These are phyloP conservation scores for Stagonosporopsis cucurbitacearum DNA, from an alignment of 2,329 filamentous ascomycete species.

Conservation along the genomic window DNA sequence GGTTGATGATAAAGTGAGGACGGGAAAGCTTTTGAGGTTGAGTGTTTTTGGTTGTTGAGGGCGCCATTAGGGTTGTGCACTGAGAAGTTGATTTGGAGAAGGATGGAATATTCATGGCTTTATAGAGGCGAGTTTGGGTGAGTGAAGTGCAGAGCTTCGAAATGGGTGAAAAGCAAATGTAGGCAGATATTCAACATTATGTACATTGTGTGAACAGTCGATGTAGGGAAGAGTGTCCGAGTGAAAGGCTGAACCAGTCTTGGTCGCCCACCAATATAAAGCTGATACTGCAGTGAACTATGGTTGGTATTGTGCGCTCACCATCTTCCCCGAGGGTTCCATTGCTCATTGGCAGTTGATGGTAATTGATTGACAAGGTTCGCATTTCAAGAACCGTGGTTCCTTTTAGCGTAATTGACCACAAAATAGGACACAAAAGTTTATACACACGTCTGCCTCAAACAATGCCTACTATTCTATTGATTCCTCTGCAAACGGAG, in stretches of 20 bases:
- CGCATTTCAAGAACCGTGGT: background rate
- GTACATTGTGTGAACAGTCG: background rate
- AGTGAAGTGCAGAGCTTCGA: background rate
- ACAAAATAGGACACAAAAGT: too few relatives aligned
- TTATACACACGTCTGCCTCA: too few relatives aligned
- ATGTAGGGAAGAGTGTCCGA: background rate
- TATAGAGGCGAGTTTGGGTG: background rate
- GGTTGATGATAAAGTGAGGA: background rate
- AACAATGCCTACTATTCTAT: background rate
- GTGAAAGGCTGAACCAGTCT: background rate
- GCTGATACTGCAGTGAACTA: too few relatives aligned
- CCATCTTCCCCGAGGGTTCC: too few relatives aligned
- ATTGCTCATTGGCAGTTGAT: background rate
- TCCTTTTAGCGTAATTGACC: too few relatives aligned
- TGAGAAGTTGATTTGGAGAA: background rate
- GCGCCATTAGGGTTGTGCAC: background rate
- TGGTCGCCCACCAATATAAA: background rate
- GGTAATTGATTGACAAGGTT: background rate
- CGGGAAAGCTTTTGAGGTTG: background rate
- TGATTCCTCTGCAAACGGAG: background rate
- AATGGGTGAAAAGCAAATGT: background rate
- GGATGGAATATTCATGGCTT: background rate
- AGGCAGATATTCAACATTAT: background rate
- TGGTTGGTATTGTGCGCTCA: too few relatives aligned
- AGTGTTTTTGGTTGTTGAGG: background rate